Evolutionary conservation across 169 alveolate genomes (phyloP), one percentile per base, ranked within the genome.

Genomic region (Plasmodium inui): DNA sequence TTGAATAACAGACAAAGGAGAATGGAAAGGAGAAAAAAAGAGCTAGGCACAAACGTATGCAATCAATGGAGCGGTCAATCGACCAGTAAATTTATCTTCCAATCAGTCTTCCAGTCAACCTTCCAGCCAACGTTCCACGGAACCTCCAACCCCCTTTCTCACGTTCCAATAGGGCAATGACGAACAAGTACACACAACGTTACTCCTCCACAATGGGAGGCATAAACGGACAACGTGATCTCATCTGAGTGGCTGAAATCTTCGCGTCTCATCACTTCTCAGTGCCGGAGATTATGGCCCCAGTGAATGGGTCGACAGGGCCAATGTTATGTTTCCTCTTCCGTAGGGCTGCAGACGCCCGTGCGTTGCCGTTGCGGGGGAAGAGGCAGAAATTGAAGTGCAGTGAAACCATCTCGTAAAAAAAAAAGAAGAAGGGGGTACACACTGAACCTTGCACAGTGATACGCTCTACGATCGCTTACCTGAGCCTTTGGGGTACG

Each of bases 231-330:
- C 41, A 67, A 67, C 12, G 19, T 32, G 41, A 34, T 53, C 22
- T 26, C 22, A 26, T 22, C 17, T 82, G 34, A 28, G 39, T 50
- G 41, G 41, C 39, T 53, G 19, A 80, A 17, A 7, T 6, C 26
- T 71, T 84, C 55, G 34, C 34, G n/a, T 67, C 19, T 84, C 76
- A 46, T 73, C 55, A 73, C 78, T 72, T 84, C 44, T 17, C 34
- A 73, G 26, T 32, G 30, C 71, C 70, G n/a, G 93, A 86, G 44
- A 86, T 19, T 34, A 86, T 76, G 17, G 78, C 71, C 34, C 93
- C 93, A 32, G 82, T 86, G 67, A 86, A 53, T 86, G 93, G 93
- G 14, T 86, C 93, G 4, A 86, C 86, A n/a, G 57, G 67, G 12
- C 93, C 93, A 53, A 53, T 34, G 22, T 37, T 86, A 76, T 86